Base-by-base conservation (phyloP, 148 eudicot species). In the Drosera capensis region DNA sequence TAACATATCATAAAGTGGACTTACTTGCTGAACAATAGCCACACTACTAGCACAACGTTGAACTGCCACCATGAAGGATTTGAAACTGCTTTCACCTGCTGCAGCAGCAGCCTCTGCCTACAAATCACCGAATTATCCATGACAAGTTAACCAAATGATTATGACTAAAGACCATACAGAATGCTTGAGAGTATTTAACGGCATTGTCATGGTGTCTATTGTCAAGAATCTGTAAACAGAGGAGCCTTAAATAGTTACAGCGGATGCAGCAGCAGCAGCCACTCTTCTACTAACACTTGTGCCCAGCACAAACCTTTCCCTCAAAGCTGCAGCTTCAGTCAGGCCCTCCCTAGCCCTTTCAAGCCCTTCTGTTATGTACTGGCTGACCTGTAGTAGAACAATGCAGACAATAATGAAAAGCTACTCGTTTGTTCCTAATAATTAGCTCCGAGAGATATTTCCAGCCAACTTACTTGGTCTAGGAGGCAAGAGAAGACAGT, bases 91-190 rank as follows among this genome's bases (percentile, higher is more conserved):
- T 76, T 90, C 95, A 48, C 99, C 93, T 47, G 95, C 95, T 30
- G 99, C 94, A 24, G 99, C 99, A 31, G 99, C 94, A 66, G 95
- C 94, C 72, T 90, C 99, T 34, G 94, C 99, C 99, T 90, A 51
- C 48, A 60, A 40, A 56, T 24, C 21, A 68, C 42, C 48, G 47
- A 55, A 48, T 24, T 37, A 54, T 20, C 34, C 49, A 29, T 41
- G 31, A 40, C 46, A 30, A 31, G 18, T 56, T 30, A 53, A 45
- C 38, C 23, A 31, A 59, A n/a, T n/a, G n/a, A n/a, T n/a, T n/a
- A n/a, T n/a, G n/a, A n/a, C n/a, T n/a, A n/a, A n/a, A n/a, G n/a
- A n/a, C n/a, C n/a, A n/a, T n/a, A n/a, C n/a, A n/a, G n/a, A n/a
- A n/a, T n/a, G n/a, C n/a, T n/a, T n/a, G n/a, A n/a, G n/a, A n/a